phyloP scores from a whole-genome alignment of 2,329 filamentous ascomycete species.

The Orbilia quercus region DNA sequence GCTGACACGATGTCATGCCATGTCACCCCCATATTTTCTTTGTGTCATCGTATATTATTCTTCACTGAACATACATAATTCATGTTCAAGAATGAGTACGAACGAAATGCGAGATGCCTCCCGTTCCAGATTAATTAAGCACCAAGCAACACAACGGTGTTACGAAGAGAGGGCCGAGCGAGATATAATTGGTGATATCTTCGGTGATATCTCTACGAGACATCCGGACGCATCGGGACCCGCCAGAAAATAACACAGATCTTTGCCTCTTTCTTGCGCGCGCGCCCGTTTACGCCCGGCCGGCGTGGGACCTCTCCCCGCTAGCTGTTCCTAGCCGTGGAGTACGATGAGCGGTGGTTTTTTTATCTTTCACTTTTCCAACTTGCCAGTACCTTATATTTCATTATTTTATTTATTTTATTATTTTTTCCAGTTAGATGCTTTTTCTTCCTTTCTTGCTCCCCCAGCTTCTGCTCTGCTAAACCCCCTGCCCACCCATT shows the following conservation, averaged over 20 bases:
- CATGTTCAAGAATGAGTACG: slow-evolving; percentile 13
- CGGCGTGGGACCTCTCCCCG: slow-evolving; percentile 22
- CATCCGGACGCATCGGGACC: background rate
- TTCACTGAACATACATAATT: slow-evolving; percentile 11
- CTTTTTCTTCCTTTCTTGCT: too few species aligned
- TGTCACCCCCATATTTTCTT: slow-evolving; percentile 17
- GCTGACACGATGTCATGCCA: slow-evolving; percentile 4
- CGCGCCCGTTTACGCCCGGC: slow-evolving; percentile 44
- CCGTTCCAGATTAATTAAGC: slow-evolving; percentile 53
- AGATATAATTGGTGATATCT: slow-evolving; percentile 8
- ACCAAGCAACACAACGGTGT: slow-evolving; percentile 37
- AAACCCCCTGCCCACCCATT: background rate
- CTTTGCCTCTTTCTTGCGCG: slow-evolving; percentile 10
- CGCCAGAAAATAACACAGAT: too few species aligned
- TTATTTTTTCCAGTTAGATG: too few species aligned
- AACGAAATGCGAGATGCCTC: slow-evolving; percentile 48
- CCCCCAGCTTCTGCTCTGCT: background rate
- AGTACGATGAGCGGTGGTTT: too few species aligned
- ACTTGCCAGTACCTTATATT: too few species aligned
- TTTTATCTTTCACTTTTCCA: slow-evolving; percentile 7
- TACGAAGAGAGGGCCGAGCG: slow-evolving; percentile 21
- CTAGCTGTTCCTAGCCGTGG: slow-evolving; percentile 46
- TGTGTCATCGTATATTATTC: slow-evolving; percentile 9
- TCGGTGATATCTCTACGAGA: slow-evolving; percentile 3
- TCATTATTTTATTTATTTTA: too few species aligned